These are phyloP conservation scores for Vaucheria bursata DNA, from an alignment of 352 stramenopile genomes.

Conservation along the genomic window DNA sequence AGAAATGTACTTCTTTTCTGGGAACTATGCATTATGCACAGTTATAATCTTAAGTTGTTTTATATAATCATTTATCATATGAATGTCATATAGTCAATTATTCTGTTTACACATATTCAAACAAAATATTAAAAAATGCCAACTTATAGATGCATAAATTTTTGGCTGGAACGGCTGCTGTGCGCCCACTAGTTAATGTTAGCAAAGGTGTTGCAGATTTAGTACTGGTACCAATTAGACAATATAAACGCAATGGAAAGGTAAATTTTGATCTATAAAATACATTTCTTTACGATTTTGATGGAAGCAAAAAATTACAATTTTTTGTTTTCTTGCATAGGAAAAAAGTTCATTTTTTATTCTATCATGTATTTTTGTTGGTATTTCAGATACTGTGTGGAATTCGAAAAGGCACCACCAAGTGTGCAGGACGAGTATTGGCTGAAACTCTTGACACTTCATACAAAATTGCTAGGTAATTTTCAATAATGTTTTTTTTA, in stretches of 20 bases:
- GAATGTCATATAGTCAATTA: too few relatives aligned
- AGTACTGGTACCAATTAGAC: constrained; percentile 36
- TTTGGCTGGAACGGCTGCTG: constrained; percentile 37
- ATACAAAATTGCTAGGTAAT: constrained; percentile 13
- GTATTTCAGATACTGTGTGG: constrained; percentile 14
- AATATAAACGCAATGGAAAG: constrained; percentile 37
- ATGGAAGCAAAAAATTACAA: neutral
- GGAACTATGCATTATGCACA: too few relatives aligned
- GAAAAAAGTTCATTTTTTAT: neutral
- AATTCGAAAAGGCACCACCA: constrained; percentile 28
- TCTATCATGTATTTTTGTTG: neutral
- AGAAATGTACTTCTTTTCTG: too few relatives aligned
- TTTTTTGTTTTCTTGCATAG: neutral
- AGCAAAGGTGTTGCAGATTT: constrained; percentile 42
- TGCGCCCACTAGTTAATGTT: constrained; percentile 41
- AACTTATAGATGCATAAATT: constrained; percentile 45
- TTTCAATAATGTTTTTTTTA: too few relatives aligned
- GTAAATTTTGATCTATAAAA: neutral
- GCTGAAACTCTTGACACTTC: constrained; percentile 43
- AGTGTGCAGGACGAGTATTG: neutral
- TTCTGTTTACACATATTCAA: too few relatives aligned
- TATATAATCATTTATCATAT: too few relatives aligned
- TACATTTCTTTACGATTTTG: neutral
- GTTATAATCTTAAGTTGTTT: too few relatives aligned
- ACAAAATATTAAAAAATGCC: too few relatives aligned